Percentiles rank a stretch among this genome's conserved stretches.
Evolutionary conservation across 1,139 yeast species (phyloP).

Genomic region (Meyerozyma smithsonii): DNA sequence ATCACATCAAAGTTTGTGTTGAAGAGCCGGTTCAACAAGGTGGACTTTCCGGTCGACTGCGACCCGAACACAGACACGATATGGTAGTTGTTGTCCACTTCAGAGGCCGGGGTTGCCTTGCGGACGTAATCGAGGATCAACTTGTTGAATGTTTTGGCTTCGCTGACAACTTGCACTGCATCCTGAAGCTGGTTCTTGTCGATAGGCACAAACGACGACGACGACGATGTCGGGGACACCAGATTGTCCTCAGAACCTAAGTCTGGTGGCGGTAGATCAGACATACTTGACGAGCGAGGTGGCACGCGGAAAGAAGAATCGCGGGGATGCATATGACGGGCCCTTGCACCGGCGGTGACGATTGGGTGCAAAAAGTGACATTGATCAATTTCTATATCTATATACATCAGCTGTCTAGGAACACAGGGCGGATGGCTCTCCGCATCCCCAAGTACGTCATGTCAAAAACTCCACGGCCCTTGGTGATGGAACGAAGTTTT

Average conservation of each 20-base stretch:
- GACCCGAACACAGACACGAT: conserved; percentile 95
- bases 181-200: conserved; percentile 27
- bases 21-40: conserved; percentile 78
- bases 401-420: conserved; percentile 1
- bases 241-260: conserved; percentile 10
- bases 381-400: no score
- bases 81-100: conserved; percentile 73
- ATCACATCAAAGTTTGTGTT: conserved; percentile 87
- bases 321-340: not conserved
- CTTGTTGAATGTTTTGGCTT: conserved; percentile 59
- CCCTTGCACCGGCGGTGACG: not conserved
- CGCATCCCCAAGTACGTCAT: conserved; percentile 78
- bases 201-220: conserved; percentile 42
- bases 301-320: not conserved
- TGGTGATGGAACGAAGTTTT: conserved; percentile 74
- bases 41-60: conserved; percentile 94
- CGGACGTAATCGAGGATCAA: conserved; percentile 32
- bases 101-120: conserved; percentile 28
- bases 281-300: conserved; percentile 4
- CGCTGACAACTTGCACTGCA: conserved; percentile 77
- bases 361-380: not conserved
- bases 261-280: conserved; percentile 10
- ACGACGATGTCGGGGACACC: conserved; percentile 20
- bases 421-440: conserved; percentile 32
- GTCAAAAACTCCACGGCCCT: conserved; percentile 81